Conservation (phyloP, 805 yeast species). For the Torulaspora delbrueckii region DNA sequence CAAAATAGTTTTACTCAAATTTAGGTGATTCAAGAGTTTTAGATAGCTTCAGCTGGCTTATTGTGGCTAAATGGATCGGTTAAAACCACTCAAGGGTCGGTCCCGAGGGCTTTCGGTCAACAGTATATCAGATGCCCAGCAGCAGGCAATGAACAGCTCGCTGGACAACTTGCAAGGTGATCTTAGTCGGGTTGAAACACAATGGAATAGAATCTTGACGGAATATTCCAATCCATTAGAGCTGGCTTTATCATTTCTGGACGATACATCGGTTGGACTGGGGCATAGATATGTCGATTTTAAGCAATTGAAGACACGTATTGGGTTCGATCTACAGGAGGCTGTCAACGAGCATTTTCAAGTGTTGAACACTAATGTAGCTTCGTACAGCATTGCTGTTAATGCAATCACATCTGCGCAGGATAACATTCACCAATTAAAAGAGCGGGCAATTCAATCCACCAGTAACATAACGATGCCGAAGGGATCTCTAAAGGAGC, state of each 20-base stretch:
- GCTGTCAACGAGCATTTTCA: constrained; percentile 81
- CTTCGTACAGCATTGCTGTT: constrained; percentile 72
- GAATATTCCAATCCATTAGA: constrained; percentile 76
- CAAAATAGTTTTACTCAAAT: background rate
- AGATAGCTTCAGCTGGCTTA: background rate
- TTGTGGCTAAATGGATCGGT: constrained; percentile 19
- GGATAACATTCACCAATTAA: constrained; percentile 45
- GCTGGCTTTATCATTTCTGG: constrained; percentile 74
- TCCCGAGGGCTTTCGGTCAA: constrained; percentile 31
- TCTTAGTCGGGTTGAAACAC: constrained; percentile 34
- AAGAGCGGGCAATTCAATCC: constrained; percentile 45
- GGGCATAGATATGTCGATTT: constrained; percentile 72
- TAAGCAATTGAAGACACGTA: constrained; percentile 49
- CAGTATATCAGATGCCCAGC: constrained; percentile 28
- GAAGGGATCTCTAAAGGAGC: constrained; percentile 54
- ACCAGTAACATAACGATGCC: constrained; percentile 48
- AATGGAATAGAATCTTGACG: constrained; percentile 48
- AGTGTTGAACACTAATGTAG: constrained; percentile 78
- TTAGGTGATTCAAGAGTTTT: background rate
- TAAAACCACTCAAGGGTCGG: constrained; percentile 21
- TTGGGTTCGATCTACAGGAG: constrained; percentile 52
- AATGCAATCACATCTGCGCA: constrained; percentile 63
- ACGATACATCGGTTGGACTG: constrained; percentile 85
- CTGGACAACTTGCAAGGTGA: constrained; percentile 30
- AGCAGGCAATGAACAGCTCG: constrained; percentile 28